These are phyloP conservation scores for Rosellinia necatrix DNA, from an alignment of 2,329 filamentous ascomycete genomes.

Conservation along the genomic window DNA sequence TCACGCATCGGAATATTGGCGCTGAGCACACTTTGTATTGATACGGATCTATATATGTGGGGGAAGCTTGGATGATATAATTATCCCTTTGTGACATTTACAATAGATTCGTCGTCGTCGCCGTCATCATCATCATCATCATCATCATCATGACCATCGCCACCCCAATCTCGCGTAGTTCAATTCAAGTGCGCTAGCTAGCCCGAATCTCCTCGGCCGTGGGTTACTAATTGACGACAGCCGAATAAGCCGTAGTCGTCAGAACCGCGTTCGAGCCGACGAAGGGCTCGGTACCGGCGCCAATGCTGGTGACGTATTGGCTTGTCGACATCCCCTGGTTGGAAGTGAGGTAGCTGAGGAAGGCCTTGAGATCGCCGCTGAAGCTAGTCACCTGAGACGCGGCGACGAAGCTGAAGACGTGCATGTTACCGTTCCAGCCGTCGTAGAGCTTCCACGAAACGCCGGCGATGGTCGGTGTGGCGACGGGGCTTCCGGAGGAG, in stretches of 20 bases:
- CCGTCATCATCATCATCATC: no score
- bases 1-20: constrained; percentile 34
- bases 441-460: constrained; percentile 58
- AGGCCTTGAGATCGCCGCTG: constrained; percentile 57
- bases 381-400: constrained; percentile 51
- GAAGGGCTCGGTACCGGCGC: constrained; percentile 26
- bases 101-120: neutral
- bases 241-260: constrained; percentile 39
- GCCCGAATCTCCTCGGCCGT: neutral
- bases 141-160: no score
- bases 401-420: constrained; percentile 57
- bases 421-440: constrained; percentile 59
- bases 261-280: constrained; percentile 51
- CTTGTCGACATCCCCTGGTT: constrained; percentile 49
- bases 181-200: neutral
- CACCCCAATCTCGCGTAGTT: neutral
- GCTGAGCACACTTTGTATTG: constrained; percentile 14
- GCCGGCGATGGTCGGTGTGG: constrained; percentile 56
- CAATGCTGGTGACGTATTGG: constrained; percentile 55
- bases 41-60: neutral
- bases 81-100: constrained; percentile 6
- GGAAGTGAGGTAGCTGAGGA: constrained; percentile 56
- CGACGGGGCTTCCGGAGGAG: constrained; percentile 54
- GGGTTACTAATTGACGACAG: constrained; percentile 20
- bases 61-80: neutral